Evolutionary conservation across 1,284 basidiomycete species (phyloP), one percentile per base, ranked within the genome.

Genomic region (Microbotryum scabiosae): DNA sequence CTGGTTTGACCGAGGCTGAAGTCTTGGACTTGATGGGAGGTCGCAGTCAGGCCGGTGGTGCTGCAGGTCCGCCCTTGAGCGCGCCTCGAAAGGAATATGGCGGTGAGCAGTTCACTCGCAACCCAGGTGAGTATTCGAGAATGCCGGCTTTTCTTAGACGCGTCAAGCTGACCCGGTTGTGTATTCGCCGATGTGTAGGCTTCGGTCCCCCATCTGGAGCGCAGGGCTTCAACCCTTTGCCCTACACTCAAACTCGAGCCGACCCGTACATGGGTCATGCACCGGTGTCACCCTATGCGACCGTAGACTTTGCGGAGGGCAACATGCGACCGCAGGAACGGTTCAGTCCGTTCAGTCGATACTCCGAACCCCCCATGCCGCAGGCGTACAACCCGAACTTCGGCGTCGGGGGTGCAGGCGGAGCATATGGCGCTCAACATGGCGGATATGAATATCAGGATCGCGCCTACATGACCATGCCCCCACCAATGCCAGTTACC

Each of bases 1-100:
- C 66, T 20, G 66, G 66, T 4, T 47, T 68, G 18, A 61, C 64
- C 45, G 66, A 68, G 60, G 47, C 57, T 20, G 66, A 68, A 26
- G 64, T 68, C 0, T 61, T 62, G 54, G 64, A 68, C 28, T 61
- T 68, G 46, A 64, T 68, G 55, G 51, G 57, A 46, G 36, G 62
- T 49, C 44, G 48, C 44, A 18, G 25, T 23, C 36, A 52, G n/a
- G 48, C 28, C 23, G 21, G 16, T 57, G 50, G 28, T 45, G 59
- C 9, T 58, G 60, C 12, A 25, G 54, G 25, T 51, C 53, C 23
- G 41, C 59, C 20, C 50, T 51, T 21, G 49, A 55, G 4, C 48
- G 57, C 57, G 4, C 48, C 54, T 26, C 44, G 49, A 46, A 56
- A 59, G 20, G 61, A 56, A 20, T 36, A 56, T 46, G 62, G 58